Percentiles rank a stretch among this genome's conserved stretches.
Evolutionary conservation across 306 rosid genomes (phyloP).

Genomic region (Rosa rugosa): DNA sequence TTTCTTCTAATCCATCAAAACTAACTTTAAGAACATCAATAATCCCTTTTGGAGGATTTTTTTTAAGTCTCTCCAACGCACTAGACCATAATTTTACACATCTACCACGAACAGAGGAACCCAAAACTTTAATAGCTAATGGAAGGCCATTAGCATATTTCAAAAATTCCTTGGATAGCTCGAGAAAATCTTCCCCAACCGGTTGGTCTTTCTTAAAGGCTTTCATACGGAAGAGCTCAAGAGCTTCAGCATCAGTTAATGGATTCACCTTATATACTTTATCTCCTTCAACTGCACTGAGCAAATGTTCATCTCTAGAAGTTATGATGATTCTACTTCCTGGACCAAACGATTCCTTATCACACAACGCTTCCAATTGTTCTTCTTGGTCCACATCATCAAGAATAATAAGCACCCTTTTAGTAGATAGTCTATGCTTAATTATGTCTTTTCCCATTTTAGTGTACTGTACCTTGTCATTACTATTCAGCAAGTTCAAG

Average conservation of each 20-base stretch:
- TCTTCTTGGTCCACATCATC: constrained; percentile 15
- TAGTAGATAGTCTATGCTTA: background rate
- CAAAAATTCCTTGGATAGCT: background rate
- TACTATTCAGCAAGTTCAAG: background rate
- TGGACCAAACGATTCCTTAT: background rate
- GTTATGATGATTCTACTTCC: constrained; percentile 21
- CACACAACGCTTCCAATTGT: constrained; percentile 8
- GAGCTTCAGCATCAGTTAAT: background rate
- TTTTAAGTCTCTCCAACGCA: background rate
- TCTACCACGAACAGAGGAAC: background rate
- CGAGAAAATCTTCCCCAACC: constrained; percentile 1
- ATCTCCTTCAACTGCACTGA: constrained; percentile 1
- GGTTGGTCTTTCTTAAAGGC: background rate
- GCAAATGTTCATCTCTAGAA: constrained; percentile 18
- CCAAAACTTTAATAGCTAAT: constrained; percentile 18
- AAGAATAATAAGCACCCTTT: constrained; percentile 15
- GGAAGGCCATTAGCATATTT: constrained; percentile 16
- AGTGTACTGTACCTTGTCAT: background rate
- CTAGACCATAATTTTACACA: background rate
- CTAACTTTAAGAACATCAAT: constrained; percentile 5
- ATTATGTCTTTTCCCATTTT: constrained; percentile 1
- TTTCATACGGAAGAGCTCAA: background rate
- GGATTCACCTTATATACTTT: background rate
- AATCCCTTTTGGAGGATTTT: background rate
- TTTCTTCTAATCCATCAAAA: constrained; percentile 2